These are phyloP conservation scores for Monilinia fructicola DNA, from an alignment of 2,329 filamentous ascomycete species.

Conservation along the genomic window DNA sequence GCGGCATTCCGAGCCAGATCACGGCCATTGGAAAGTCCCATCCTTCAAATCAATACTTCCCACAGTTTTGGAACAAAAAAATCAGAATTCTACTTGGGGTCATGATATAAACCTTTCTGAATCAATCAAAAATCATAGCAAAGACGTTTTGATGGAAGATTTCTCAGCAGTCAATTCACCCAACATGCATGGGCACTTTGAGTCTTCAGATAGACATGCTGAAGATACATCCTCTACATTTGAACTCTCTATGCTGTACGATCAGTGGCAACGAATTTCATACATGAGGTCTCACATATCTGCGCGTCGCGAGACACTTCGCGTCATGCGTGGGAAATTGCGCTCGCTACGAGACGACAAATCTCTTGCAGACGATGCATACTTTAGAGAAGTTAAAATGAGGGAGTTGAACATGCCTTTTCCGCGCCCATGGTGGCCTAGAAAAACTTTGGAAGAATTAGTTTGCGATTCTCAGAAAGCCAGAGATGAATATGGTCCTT, in stretches of 20 bases:
- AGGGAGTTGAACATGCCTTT: background rate
- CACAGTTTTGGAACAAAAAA: background rate
- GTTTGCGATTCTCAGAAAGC: conserved; percentile 11
- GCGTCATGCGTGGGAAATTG: background rate
- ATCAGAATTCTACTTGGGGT: too few relatives aligned
- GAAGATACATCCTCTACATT: background rate
- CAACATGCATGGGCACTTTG: background rate
- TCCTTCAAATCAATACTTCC: background rate
- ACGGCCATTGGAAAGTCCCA: background rate
- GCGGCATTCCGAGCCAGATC: background rate
- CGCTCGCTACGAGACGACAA: conserved; percentile 18
- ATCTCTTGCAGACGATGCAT: conserved; percentile 25
- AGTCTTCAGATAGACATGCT: background rate
- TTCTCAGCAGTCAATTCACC: background rate
- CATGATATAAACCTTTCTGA: background rate
- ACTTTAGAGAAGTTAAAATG: conserved; percentile 20
- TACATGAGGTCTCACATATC: background rate
- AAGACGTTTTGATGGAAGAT: background rate
- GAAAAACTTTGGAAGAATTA: background rate
- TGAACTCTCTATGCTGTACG: background rate
- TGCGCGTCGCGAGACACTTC: background rate
- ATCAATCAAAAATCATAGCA: too few relatives aligned
- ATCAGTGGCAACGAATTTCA: background rate
- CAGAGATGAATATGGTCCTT: conserved; percentile 31
- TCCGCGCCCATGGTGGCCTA: background rate